Conservation (phyloP, 2,329 filamentous ascomycete species). For the Curvularia eragrostidis region DNA sequence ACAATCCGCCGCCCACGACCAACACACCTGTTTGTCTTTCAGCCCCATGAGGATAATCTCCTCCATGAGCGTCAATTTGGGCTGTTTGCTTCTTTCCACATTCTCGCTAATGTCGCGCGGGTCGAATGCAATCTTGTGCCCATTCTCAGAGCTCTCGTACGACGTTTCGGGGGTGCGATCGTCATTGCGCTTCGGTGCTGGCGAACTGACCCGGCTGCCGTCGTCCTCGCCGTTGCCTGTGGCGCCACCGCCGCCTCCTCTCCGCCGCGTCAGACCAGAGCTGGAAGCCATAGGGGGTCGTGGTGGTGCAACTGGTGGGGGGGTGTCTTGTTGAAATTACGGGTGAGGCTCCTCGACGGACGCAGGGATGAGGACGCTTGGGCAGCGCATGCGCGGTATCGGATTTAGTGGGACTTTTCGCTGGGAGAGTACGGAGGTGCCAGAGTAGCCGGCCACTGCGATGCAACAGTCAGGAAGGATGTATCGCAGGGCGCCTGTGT, state of each 20-base stretch:
- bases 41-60: constrained; percentile 93
- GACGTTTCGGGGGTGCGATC: constrained; percentile 73
- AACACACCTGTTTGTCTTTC: constrained; percentile 94
- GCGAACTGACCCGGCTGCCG: constrained; percentile 70
- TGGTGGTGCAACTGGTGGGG: constrained; percentile 39
- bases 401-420: constrained; percentile 22
- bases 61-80: constrained; percentile 98
- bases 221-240: constrained; percentile 67
- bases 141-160: constrained; percentile 90
- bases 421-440: constrained; percentile 18
- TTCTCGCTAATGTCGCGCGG: constrained; percentile 97
- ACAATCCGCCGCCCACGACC: constrained; percentile 12
- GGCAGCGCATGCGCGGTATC: constrained; percentile 43
- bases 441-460: constrained; percentile 16
- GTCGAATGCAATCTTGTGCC: constrained; percentile 98
- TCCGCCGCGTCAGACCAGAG: constrained; percentile 74
- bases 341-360: constrained; percentile 42
- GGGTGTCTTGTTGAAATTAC: constrained; percentile 38
- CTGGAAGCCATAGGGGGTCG: constrained; percentile 67
- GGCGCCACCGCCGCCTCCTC: constrained; percentile 67
- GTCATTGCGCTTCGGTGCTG: constrained; percentile 67
- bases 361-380: constrained; percentile 44
- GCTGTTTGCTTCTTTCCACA: constrained; percentile 94
- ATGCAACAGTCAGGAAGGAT: constrained; percentile 28
- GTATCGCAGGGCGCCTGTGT: constrained; percentile 26